These are phyloP conservation scores for Datura wrightii DNA, from an alignment of 257 asterid species.

Conservation along the genomic window DNA sequence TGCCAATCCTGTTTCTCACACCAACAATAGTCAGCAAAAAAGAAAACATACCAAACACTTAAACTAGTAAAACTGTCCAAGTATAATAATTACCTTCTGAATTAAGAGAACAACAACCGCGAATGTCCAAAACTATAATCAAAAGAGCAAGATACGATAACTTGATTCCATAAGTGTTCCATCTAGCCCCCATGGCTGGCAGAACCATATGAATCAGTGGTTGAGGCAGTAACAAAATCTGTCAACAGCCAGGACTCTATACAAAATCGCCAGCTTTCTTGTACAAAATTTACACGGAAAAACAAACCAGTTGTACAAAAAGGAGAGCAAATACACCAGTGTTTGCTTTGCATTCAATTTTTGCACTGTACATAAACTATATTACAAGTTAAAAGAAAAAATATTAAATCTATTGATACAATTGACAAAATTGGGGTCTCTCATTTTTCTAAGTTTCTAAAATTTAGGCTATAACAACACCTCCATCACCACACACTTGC, in stretches of 20 bases:
- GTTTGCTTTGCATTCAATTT: slow-evolving; percentile 30
- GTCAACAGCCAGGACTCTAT: slow-evolving; percentile 56
- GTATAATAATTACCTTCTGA: slow-evolving; percentile 66
- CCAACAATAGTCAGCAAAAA: slow-evolving; percentile 30
- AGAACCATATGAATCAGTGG: slow-evolving; percentile 50
- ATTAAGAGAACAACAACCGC: slow-evolving; percentile 58
- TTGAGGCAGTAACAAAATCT: slow-evolving; percentile 58
- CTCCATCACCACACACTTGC: slow-evolving; percentile 47
- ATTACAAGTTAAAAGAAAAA: slow-evolving; percentile 36
- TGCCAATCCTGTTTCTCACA: slow-evolving; percentile 62
- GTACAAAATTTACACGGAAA: slow-evolving; percentile 52
- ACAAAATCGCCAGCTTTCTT: slow-evolving; percentile 69
- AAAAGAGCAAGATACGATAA: slow-evolving; percentile 50
- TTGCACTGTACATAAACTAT: slow-evolving; percentile 49
- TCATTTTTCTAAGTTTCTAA: slow-evolving; percentile 50
- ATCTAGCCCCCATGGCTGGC: slow-evolving; percentile 70
- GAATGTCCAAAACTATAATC: slow-evolving; percentile 52
- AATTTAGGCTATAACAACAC: slow-evolving; percentile 39
- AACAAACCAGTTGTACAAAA: slow-evolving; percentile 34
- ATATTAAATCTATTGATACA: slow-evolving; percentile 37
- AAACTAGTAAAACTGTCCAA: background rate
- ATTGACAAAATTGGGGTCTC: slow-evolving; percentile 50
- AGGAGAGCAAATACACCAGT: slow-evolving; percentile 23
- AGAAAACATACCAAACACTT: background rate
- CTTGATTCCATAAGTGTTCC: slow-evolving; percentile 59